Percentiles rank a stretch among this genome's conserved stretches.
phyloP scores from a whole-genome alignment of 1,139 yeast species.

The Yamadazyma sp. region DNA sequence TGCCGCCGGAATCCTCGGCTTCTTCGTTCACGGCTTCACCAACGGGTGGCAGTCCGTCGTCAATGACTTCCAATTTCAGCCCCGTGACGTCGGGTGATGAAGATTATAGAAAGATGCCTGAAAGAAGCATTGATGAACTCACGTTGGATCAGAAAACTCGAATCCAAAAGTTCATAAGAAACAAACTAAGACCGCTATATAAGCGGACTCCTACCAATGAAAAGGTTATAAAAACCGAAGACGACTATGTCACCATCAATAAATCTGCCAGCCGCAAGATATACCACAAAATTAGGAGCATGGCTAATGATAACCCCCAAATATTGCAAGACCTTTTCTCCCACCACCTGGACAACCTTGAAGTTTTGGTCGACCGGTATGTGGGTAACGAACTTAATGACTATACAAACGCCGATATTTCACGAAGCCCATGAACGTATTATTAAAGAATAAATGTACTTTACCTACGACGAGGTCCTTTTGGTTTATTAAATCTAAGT shows the following conservation, averaged over 20 bases:
- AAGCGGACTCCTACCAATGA: slow-evolving; percentile 18
- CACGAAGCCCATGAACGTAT: background rate
- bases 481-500: slow-evolving; percentile 51
- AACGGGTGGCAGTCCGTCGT: slow-evolving; percentile 14
- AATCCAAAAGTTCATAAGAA: slow-evolving; percentile 55
- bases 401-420: slow-evolving; percentile 4
- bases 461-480: slow-evolving; percentile 54
- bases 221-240: slow-evolving; percentile 23
- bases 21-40: slow-evolving; percentile 10
- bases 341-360: slow-evolving; percentile 18
- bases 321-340: slow-evolving; percentile 20
- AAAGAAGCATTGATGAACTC: slow-evolving; percentile 18
- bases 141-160: slow-evolving; percentile 45
- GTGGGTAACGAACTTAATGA: slow-evolving; percentile 20
- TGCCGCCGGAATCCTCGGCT: background rate
- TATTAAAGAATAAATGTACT: too few relatives aligned
- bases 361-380: slow-evolving; percentile 23
- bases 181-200: slow-evolving; percentile 49
- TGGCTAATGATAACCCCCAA: slow-evolving; percentile 9
- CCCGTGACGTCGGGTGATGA: slow-evolving; percentile 11
- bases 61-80: slow-evolving; percentile 10
- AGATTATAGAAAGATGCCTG: slow-evolving; percentile 3
- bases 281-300: slow-evolving; percentile 25
- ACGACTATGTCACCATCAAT: slow-evolving; percentile 36
- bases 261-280: slow-evolving; percentile 44